These are phyloP conservation scores for Pseudocercospora cruenta DNA, from an alignment of 2,329 filamentous ascomycete genomes.

Conservation along the genomic window DNA sequence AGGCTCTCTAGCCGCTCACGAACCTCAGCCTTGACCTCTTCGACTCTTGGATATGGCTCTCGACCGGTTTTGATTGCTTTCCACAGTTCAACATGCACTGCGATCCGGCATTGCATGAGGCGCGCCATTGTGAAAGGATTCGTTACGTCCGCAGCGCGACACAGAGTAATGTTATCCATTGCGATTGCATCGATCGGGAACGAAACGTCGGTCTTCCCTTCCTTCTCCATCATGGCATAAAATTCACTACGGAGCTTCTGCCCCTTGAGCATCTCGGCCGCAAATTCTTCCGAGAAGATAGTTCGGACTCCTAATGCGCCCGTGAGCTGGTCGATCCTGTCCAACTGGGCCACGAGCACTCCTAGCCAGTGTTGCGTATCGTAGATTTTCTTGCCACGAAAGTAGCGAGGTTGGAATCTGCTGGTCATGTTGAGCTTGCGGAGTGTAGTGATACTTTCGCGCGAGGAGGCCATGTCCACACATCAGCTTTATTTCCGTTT, in stretches of 20 bases:
- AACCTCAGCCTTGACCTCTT: neutral
- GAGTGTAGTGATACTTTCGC: too few relatives aligned
- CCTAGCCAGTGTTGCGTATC: too few relatives aligned
- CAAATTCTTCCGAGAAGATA: neutral
- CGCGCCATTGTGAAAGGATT: neutral
- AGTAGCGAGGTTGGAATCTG: too few relatives aligned
- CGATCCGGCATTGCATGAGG: neutral
- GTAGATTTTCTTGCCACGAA: too few relatives aligned
- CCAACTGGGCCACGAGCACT: too few relatives aligned
- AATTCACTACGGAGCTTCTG: neutral
- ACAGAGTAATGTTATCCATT: neutral
- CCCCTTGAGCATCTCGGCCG: neutral
- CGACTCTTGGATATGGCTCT: neutral
- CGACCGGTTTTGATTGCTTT: neutral
- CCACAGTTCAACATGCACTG: neutral
- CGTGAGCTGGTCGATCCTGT: neutral
- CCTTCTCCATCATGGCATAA: neutral
- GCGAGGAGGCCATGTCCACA: too few relatives aligned
- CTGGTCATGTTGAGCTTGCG: too few relatives aligned
- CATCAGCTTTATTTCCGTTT: too few relatives aligned
- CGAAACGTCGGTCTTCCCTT: neutral
- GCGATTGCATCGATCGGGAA: neutral
- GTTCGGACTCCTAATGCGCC: neutral
- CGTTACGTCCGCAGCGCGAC: neutral
- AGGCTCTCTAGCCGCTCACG: too few relatives aligned